These are phyloP conservation scores for Mycocentrospora acerina DNA, from an alignment of 2,329 filamentous ascomycete species.

Conservation along the genomic window DNA sequence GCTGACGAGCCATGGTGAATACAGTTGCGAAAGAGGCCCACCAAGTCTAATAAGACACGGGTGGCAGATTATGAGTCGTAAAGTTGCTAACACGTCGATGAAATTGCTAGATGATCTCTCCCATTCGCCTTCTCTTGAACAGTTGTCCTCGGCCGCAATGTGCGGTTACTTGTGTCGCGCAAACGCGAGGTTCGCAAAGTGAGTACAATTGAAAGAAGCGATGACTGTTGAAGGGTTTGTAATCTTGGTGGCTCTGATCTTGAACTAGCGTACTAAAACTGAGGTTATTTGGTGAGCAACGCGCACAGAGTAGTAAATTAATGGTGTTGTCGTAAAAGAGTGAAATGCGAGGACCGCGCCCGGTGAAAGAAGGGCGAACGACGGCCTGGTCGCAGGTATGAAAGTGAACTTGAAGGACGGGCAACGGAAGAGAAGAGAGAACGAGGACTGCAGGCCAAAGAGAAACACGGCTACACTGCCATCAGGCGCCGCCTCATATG, in stretches of 20 bases:
- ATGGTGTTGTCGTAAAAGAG: conserved; percentile 29
- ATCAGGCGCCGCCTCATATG: conserved; percentile 21
- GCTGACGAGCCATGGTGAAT: conserved; percentile 25
- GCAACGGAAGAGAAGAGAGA: conserved; percentile 17
- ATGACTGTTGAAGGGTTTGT: conserved; percentile 1
- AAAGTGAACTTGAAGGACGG: conserved; percentile 18
- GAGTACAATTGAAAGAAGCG: too few relatives aligned
- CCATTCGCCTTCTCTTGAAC: too few relatives aligned
- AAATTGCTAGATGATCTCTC: too few relatives aligned
- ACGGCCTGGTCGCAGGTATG: conserved; percentile 41
- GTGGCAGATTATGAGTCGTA: not conserved
- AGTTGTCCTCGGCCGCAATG: too few relatives aligned
- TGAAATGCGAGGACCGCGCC: conserved; percentile 38
- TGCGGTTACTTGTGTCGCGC: too few relatives aligned
- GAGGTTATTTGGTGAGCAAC: conserved; percentile 27
- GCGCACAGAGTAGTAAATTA: conserved; percentile 37
- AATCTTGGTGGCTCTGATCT: conserved; percentile 12
- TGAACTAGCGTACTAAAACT: conserved; percentile 29
- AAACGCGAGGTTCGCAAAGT: too few relatives aligned
- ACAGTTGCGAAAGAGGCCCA: conserved; percentile 1
- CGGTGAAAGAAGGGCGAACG: conserved; percentile 43
- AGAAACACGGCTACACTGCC: conserved; percentile 20
- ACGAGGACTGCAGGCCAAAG: conserved; percentile 12
- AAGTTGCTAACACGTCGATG: too few relatives aligned
- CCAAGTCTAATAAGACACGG: conserved; percentile 2